Conservation (phyloP, 2,329 filamentous ascomycete species). For the Elsinoe perseae region DNA sequence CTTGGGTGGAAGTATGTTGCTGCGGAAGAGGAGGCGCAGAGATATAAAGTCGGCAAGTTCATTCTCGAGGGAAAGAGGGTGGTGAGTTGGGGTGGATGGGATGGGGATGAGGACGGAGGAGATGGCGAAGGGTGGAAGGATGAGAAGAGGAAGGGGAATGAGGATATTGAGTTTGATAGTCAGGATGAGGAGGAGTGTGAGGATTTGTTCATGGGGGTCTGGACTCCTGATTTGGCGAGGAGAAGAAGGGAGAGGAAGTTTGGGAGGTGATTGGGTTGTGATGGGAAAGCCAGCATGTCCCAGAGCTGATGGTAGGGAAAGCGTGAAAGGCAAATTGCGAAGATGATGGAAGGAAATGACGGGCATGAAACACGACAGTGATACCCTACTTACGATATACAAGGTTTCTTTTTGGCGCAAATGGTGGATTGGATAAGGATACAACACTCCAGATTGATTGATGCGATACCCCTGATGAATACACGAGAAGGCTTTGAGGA, state of each 20-base stretch:
- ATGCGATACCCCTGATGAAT: conserved; percentile 8
- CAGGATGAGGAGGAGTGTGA: conserved; percentile 62
- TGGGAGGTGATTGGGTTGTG: conserved; percentile 2
- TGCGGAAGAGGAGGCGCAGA: conserved; percentile 53
- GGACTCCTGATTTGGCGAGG: conserved; percentile 50
- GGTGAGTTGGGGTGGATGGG: conserved; percentile 45
- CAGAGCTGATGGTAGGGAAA: no score
- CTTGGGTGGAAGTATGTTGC: conserved; percentile 59
- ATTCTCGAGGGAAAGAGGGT: conserved; percentile 56
- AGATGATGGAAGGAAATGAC: background rate
- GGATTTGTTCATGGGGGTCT: conserved; percentile 55
- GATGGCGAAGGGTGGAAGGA: background rate
- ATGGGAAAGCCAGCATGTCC: no score
- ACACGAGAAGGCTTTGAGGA: background rate
- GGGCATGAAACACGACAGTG: background rate
- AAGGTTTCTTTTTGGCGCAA: background rate
- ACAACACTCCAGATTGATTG: background rate
- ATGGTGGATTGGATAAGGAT: background rate
- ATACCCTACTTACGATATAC: conserved; percentile 6
- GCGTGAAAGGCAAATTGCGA: background rate
- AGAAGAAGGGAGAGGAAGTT: conserved; percentile 33
- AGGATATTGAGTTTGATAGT: conserved; percentile 52
- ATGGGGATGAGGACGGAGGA: conserved; percentile 23
- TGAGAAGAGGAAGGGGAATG: conserved; percentile 14
- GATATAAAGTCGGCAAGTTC: conserved; percentile 60